A percentile compares a stretch with the other conserved stretches of the same genome.
These are phyloP conservation scores for Candida sakaeoensis DNA, from an alignment of 805 yeast species.

Conservation along the genomic window DNA sequence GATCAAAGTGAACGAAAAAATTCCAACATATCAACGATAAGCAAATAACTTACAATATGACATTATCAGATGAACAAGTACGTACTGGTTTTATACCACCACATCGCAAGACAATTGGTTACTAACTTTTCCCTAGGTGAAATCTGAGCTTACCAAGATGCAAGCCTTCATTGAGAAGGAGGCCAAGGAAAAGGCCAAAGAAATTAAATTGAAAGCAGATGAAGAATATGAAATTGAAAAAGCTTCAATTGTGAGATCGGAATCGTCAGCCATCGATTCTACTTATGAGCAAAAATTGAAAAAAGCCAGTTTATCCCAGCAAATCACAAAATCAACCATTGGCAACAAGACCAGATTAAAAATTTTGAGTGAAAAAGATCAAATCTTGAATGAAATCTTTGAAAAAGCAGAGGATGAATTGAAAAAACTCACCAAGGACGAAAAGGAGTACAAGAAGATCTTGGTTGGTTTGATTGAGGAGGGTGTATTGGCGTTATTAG, in stretches of 20 bases:
- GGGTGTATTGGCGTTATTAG: constrained; percentile 66
- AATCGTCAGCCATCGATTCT: constrained; percentile 82
- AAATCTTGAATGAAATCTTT: constrained; percentile 70
- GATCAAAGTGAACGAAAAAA: constrained; percentile 4
- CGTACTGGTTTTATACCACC: too few species aligned
- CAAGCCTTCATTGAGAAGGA: constrained; percentile 98
- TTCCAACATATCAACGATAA: constrained; percentile 5
- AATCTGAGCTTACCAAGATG: constrained; percentile 95
- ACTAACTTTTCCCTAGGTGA: constrained; percentile 54
- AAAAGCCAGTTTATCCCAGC: constrained; percentile 90
- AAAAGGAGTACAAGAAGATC: constrained; percentile 60
- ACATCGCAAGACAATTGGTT: too few species aligned
- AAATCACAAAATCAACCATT: constrained; percentile 91
- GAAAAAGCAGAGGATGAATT: constrained; percentile 64
- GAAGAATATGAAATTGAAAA: constrained; percentile 98
- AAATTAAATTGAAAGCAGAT: constrained; percentile 91
- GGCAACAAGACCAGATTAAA: constrained; percentile 94
- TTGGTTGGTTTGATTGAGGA: constrained; percentile 80
- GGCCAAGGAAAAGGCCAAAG: constrained; percentile 98
- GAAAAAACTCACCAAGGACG: constrained; percentile 52
- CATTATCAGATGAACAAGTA: constrained; percentile 14
- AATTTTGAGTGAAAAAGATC: constrained; percentile 78
- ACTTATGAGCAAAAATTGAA: constrained; percentile 78
- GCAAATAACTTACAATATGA: constrained; percentile 8
- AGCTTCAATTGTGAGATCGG: constrained; percentile 90